These are phyloP conservation scores for Achaetomiella virescens DNA, from an alignment of 495 filamentous ascomycete genomes.

Conservation along the genomic window DNA sequence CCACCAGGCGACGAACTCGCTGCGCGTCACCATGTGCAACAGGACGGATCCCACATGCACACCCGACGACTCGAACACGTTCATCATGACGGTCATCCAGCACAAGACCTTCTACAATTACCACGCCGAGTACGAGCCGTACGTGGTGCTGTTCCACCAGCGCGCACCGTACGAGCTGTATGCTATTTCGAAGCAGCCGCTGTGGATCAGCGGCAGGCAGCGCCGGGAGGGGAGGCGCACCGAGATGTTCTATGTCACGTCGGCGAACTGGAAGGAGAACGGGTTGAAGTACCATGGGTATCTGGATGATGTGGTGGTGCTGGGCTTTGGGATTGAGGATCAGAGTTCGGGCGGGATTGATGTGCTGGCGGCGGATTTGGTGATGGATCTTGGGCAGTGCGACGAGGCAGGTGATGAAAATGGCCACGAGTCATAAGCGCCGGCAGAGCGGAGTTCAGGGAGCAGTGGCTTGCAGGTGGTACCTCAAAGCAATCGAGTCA, in stretches of 20 bases:
- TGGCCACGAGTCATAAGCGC: too few relatives aligned
- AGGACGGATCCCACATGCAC: slow-evolving; percentile 40
- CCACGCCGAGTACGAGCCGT: slow-evolving; percentile 49
- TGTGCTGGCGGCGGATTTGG: slow-evolving; percentile 41
- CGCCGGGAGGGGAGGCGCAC: slow-evolving; percentile 19
- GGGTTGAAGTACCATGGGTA: slow-evolving; percentile 44
- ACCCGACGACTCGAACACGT: slow-evolving; percentile 39
- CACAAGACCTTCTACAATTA: slow-evolving; percentile 42
- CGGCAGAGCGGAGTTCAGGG: too few relatives aligned
- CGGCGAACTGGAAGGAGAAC: slow-evolving; percentile 44
- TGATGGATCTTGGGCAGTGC: slow-evolving; percentile 35
- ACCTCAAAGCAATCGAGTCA: too few relatives aligned
- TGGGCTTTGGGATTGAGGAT: slow-evolving; percentile 49
- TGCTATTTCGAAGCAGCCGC: slow-evolving; percentile 42
- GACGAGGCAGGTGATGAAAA: background rate
- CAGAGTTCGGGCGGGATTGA: slow-evolving; percentile 38
- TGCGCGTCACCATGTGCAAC: slow-evolving; percentile 45
- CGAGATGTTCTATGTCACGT: slow-evolving; percentile 48
- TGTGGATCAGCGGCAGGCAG: slow-evolving; percentile 46
- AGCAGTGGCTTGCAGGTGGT: too few relatives aligned
- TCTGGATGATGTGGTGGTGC: slow-evolving; percentile 44
- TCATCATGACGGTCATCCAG: slow-evolving; percentile 47
- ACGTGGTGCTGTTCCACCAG: slow-evolving; percentile 43
- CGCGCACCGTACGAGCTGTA: slow-evolving; percentile 43
- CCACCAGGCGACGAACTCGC: slow-evolving; percentile 53